These are phyloP conservation scores for Monosporascus sp. DNA, from an alignment of 2,329 filamentous ascomycete genomes.

Conservation along the genomic window DNA sequence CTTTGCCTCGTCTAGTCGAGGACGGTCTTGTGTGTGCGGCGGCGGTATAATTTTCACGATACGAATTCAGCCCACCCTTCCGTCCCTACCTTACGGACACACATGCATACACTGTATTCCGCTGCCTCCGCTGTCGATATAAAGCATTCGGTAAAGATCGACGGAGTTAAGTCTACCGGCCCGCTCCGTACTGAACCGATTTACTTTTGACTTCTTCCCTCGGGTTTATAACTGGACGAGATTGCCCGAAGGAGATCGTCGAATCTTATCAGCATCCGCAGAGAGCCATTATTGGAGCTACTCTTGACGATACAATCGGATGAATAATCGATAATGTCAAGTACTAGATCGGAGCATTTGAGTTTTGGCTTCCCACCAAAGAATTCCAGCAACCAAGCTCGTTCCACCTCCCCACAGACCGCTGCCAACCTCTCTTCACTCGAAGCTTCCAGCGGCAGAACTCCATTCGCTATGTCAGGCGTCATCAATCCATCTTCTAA, in stretches of 20 bases:
- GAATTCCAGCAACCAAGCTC: conserved; percentile 56
- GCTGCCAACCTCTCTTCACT: conserved; percentile 66
- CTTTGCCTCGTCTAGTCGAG: not conserved
- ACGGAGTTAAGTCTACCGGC: not conserved
- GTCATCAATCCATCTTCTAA: conserved; percentile 54
- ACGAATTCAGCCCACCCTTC: not conserved
- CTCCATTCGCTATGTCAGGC: conserved; percentile 66
- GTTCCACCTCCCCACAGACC: conserved; percentile 74
- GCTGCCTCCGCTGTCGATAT: not conserved
- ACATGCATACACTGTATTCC: not conserved
- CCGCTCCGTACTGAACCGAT: conserved; percentile 3
- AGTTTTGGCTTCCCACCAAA: conserved; percentile 76
- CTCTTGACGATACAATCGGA: conserved; percentile 42
- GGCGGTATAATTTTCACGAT: not conserved
- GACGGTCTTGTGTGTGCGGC: not conserved
- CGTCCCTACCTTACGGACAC: not conserved
- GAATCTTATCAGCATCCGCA: conserved; percentile 20
- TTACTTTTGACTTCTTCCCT: conserved; percentile 14
- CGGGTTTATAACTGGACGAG: conserved; percentile 10
- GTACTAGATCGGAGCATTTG: conserved; percentile 78
- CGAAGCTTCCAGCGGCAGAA: conserved; percentile 66
- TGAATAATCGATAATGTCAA: conserved; percentile 90
- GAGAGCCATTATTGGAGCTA: conserved; percentile 20
- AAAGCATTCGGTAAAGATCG: not conserved
- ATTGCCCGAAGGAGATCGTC: conserved; percentile 9